Base-by-base conservation (phyloP, 768 basidiomycete genomes). In the Megacollybia marginata region DNA sequence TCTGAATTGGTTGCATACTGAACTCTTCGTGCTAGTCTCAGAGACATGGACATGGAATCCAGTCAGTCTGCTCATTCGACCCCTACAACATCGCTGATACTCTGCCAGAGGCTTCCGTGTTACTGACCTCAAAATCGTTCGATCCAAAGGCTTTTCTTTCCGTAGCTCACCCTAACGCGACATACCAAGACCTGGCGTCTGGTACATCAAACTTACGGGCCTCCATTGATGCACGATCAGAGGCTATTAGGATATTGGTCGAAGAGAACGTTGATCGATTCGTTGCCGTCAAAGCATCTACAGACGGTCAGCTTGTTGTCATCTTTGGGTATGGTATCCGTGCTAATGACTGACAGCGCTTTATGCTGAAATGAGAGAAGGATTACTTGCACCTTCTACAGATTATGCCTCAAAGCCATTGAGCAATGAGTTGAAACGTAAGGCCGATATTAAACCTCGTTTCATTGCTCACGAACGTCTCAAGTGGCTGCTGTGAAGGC, bases 211-310 rank as follows among this genome's bases (percentile, higher is more conserved):
- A 84, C 53, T 73, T 97, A 7, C 79, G 81, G 54, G 69, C 79
- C 8, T 86, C 90, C 11, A 85, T 98, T 51, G 94, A 98, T 59
- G 78, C 86, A 2, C 82, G 94, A 42, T 94, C 92, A 1, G 90
- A 94, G 56, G 96, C 94, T n/a, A 85, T 98, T 50, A 76, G 93
- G 36, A 81, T 94, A 18, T 75, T 99, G 32, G 96, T 99, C 9
- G 94, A 97, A 63, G 92, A 97, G 58, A 96, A 98, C 65, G 97
- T 98, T 65, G 94, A 98, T 68, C 78, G 92, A 11, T 99, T 98
- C 59, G 95, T 98, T 15, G 89, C 91, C 2, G 95, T 99, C 49
- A 99, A 99, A 60, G 90, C 91, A 9, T 89, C 88, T 9, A 95
- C 90, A n/a, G 94, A 95, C 66, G 88, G 94, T 93, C 64, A 36